Percentiles rank a stretch among this genome's conserved stretches.
Evolutionary conservation across 495 filamentous ascomycete species (phyloP).

Genomic region (Patellaria atrata): DNA sequence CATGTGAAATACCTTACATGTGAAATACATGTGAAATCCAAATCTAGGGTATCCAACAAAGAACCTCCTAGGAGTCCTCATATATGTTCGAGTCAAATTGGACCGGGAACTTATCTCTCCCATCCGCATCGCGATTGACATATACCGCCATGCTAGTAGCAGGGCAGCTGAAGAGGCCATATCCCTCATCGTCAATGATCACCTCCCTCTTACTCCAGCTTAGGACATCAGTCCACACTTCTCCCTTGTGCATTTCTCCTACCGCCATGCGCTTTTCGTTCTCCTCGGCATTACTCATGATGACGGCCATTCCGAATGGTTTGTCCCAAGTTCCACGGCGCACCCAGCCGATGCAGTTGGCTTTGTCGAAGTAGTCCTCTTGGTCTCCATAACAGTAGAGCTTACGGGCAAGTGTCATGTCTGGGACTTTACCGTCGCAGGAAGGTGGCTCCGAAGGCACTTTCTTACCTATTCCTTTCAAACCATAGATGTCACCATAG

Average conservation of each 20-base stretch:
- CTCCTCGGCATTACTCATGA: constrained; percentile 23
- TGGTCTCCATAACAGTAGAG: constrained; percentile 56
- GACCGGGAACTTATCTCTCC: constrained; percentile 24
- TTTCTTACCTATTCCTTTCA: too few relatives aligned
- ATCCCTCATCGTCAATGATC: constrained; percentile 25
- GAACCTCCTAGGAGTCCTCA: constrained; percentile 5
- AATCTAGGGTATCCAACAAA: too few relatives aligned
- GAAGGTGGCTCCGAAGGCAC: constrained; percentile 40
- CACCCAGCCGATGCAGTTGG: constrained; percentile 57
- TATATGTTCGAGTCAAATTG: constrained; percentile 24
- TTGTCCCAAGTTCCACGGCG: constrained; percentile 37
- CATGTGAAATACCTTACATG: too few relatives aligned
- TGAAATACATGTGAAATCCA: too few relatives aligned
- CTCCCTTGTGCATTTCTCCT: constrained; percentile 22
- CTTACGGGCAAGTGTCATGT: constrained; percentile 49
- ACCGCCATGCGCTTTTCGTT: constrained; percentile 22
- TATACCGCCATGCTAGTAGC: constrained; percentile 22
- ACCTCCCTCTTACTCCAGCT: constrained; percentile 20
- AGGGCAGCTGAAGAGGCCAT: constrained; percentile 21
- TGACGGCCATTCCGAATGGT: constrained; percentile 20
- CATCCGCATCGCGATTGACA: constrained; percentile 23
- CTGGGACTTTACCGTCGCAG: constrained; percentile 44
- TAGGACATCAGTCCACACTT: constrained; percentile 25
- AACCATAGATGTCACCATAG: constrained; percentile 65
- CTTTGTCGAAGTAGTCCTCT: constrained; percentile 51